Percentiles rank a stretch among this genome's conserved stretches.
These are phyloP conservation scores for Cinchona pubescens DNA, from an alignment of 257 asterid genomes.

Conservation along the genomic window DNA sequence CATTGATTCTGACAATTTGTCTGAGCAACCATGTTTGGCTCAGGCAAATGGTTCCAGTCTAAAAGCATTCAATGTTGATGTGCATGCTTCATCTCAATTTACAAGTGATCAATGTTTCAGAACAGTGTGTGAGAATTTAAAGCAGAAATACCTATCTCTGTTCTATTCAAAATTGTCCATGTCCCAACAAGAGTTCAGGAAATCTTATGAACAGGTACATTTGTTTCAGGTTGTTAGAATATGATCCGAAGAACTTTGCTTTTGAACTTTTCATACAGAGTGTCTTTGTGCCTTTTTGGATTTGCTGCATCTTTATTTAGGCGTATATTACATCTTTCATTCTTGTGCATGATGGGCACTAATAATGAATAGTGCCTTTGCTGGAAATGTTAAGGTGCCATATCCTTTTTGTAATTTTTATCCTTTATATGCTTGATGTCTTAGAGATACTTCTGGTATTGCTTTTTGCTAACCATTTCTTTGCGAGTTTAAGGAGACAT, in stretches of 20 bases:
- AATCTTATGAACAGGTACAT: conserved; percentile 71
- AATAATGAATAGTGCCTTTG: background rate
- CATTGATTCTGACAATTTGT: conserved; percentile 31
- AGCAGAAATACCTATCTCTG: conserved; percentile 64
- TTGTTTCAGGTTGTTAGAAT: conserved; percentile 25
- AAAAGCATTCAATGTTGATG: conserved; percentile 22
- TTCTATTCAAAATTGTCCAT: conserved; percentile 56
- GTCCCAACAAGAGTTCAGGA: conserved; percentile 84
- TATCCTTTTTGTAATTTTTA: background rate
- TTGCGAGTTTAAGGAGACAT: background rate
- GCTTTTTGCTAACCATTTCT: background rate
- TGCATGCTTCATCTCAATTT: conserved; percentile 23
- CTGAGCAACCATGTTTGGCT: conserved; percentile 28
- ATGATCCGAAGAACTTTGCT: conserved; percentile 4
- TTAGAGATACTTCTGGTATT: background rate
- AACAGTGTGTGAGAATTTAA: conserved; percentile 58
- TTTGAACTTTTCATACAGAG: background rate
- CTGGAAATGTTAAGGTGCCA: background rate
- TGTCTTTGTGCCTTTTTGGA: background rate
- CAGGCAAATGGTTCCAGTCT: conserved; percentile 28
- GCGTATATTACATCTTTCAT: background rate
- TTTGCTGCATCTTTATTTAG: background rate
- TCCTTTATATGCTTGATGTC: conserved; percentile 10
- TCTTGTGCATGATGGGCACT: background rate
- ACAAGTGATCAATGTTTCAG: conserved; percentile 40